phyloP scores from a whole-genome alignment of 352 stramenopile species.

The Pythium aristosporum region DNA sequence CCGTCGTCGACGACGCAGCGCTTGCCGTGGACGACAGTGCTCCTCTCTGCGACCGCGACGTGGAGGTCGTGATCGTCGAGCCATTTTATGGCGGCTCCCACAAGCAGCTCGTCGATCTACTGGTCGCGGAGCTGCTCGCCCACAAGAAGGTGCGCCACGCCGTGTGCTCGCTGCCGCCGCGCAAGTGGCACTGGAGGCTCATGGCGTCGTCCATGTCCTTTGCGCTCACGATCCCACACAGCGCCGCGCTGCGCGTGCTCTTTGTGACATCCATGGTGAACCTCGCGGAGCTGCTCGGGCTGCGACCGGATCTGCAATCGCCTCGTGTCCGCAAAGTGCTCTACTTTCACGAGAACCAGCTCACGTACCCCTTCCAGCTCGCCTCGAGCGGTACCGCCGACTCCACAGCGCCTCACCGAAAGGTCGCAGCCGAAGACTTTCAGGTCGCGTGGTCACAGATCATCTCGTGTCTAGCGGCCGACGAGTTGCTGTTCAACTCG shows the following conservation, averaged over 20 bases:
- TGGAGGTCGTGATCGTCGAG: slow-evolving; percentile 37
- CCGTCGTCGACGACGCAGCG: neutral
- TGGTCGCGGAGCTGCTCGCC: slow-evolving; percentile 28
- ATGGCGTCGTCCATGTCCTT: slow-evolving; percentile 37
- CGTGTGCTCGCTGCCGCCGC: slow-evolving; percentile 35
- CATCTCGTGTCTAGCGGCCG: slow-evolving; percentile 43
- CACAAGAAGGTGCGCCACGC: slow-evolving; percentile 14
- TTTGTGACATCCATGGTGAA: slow-evolving; percentile 51
- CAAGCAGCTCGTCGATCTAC: slow-evolving; percentile 48
- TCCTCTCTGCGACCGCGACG: neutral
- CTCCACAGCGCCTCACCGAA: slow-evolving; percentile 7
- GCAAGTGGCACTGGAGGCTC: slow-evolving; percentile 57
- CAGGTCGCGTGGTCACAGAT: slow-evolving; percentile 59
- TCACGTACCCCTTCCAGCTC: slow-evolving; percentile 49
- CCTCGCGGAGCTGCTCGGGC: slow-evolving; percentile 38
- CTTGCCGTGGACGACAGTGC: neutral
- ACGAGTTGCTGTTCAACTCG: slow-evolving; percentile 58
- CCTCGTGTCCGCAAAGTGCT: slow-evolving; percentile 36
- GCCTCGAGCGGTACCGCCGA: neutral
- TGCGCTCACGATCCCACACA: slow-evolving; percentile 20
- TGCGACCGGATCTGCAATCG: slow-evolving; percentile 30
- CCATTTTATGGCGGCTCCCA: slow-evolving; percentile 49
- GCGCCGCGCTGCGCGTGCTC: slow-evolving; percentile 28
- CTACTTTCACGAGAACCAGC: slow-evolving; percentile 77
- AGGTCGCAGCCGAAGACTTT: slow-evolving; percentile 48